These are phyloP conservation scores for Rhodotorula taiwanensis DNA, from an alignment of 768 basidiomycete species.

Conservation along the genomic window DNA sequence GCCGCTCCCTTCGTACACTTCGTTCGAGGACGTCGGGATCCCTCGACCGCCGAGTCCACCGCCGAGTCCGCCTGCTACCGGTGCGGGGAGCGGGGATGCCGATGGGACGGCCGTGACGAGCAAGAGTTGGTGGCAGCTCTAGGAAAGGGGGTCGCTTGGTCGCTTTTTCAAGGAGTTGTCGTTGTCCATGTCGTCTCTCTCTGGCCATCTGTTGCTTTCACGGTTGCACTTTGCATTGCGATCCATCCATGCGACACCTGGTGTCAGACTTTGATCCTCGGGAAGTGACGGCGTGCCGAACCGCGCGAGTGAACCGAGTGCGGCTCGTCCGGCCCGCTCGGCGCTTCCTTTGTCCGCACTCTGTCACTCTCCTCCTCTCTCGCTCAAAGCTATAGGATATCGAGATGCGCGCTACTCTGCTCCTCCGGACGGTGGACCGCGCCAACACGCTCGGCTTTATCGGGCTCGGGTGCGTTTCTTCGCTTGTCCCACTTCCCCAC, in stretches of 20 bases:
- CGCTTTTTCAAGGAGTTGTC: no score
- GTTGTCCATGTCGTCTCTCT: neutral
- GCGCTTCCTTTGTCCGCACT: no score
- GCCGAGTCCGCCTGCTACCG: neutral
- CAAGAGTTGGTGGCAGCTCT: constrained; percentile 9
- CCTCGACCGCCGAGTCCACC: constrained; percentile 11
- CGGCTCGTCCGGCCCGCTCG: neutral
- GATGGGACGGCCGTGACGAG: no score
- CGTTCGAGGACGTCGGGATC: constrained; percentile 27
- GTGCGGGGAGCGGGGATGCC: no score
- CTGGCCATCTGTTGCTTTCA: neutral
- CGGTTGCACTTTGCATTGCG: neutral
- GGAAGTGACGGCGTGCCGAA: neutral
- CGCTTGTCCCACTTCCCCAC: neutral
- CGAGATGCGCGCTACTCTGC: constrained; percentile 12
- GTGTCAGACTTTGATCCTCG: no score
- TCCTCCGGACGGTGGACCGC: constrained; percentile 1
- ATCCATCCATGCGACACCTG: no score
- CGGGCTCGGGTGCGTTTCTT: constrained; percentile 58
- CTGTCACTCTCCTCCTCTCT: neutral
- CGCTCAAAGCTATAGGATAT: neutral
- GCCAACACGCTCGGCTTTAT: constrained; percentile 57
- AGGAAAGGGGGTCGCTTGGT: neutral
- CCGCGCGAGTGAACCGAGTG: no score
- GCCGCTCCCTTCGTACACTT: constrained; percentile 12